These are phyloP conservation scores for Myxozyma neglecta DNA, from an alignment of 805 yeast genomes.

Conservation along the genomic window DNA sequence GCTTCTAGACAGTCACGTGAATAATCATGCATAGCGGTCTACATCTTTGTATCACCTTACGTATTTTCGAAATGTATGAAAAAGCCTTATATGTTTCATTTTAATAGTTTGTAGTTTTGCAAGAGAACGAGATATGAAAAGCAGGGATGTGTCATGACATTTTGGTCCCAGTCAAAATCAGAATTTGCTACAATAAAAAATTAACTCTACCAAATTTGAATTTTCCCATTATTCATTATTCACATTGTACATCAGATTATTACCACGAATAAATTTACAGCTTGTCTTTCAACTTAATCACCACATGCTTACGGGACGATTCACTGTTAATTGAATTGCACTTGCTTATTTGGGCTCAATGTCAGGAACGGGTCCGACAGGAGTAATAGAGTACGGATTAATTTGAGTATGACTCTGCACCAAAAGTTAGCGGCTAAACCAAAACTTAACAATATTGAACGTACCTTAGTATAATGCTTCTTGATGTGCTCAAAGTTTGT, in stretches of 20 bases:
- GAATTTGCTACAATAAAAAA: neutral
- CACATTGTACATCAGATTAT: too few species aligned
- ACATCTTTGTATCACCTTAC: too few species aligned
- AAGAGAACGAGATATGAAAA: neutral
- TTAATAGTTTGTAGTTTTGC: neutral
- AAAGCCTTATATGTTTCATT: neutral
- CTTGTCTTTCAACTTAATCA: too few species aligned
- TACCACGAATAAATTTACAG: too few species aligned
- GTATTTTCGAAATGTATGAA: too few species aligned
- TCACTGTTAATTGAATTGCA: neutral
- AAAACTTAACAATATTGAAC: neutral
- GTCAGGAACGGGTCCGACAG: conserved; percentile 83
- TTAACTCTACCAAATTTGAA: too few species aligned
- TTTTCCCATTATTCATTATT: too few species aligned
- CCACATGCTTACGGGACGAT: neutral
- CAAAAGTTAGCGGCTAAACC: neutral
- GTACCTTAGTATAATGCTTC: conserved; percentile 72
- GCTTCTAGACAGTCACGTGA: too few species aligned
- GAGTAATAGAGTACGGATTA: conserved; percentile 82
- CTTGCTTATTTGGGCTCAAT: conserved; percentile 48
- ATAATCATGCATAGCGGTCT: too few species aligned
- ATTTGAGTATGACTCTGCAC: conserved; percentile 63
- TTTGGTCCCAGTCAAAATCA: neutral
- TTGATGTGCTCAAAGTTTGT: conserved; percentile 90
- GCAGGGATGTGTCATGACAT: neutral